Evolutionary conservation across 345 rosid species (phyloP).

Genomic region (Hypericum perforatum): DNA sequence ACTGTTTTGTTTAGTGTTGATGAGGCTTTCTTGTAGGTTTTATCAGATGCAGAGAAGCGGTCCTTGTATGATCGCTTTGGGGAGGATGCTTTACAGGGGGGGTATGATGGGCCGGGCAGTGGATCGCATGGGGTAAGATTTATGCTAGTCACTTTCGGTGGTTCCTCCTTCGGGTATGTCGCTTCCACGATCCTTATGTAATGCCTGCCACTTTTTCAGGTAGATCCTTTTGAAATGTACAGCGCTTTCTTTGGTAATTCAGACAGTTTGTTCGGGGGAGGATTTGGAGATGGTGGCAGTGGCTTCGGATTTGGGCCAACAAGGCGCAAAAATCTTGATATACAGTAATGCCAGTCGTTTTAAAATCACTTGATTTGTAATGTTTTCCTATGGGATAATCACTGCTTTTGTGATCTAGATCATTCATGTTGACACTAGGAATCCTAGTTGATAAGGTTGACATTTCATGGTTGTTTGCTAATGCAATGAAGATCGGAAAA

Average conservation of each 20-base stretch:
- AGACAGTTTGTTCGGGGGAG: conserved; percentile 54
- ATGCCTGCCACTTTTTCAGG: conserved; percentile 29
- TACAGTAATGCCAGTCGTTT: conserved; percentile 35
- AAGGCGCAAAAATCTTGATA: conserved; percentile 54
- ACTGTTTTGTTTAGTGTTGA: conserved; percentile 11
- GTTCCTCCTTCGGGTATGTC: not conserved
- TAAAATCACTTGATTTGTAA: no score
- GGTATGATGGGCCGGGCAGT: conserved; percentile 40
- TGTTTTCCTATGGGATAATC: no score
- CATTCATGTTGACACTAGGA: no score
- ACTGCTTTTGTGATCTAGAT: no score
- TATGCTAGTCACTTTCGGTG: not conserved
- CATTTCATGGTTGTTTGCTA: no score
- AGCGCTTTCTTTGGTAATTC: conserved; percentile 77
- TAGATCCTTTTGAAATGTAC: conserved; percentile 78
- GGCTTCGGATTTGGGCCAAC: conserved; percentile 45
- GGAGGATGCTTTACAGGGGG: conserved; percentile 62
- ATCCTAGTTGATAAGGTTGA: no score
- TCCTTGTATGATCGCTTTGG: conserved; percentile 79
- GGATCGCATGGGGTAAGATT: conserved; percentile 47
- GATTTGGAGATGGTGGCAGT: conserved; percentile 44
- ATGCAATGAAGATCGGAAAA: no score
- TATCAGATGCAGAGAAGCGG: conserved; percentile 91
- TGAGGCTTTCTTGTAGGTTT: conserved; percentile 54
- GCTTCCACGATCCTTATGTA: not conserved